Percentiles rank a stretch among this genome's conserved stretches.
phyloP scores from a whole-genome alignment of 2,329 filamentous ascomycete species.

The Fusarium sororula region DNA sequence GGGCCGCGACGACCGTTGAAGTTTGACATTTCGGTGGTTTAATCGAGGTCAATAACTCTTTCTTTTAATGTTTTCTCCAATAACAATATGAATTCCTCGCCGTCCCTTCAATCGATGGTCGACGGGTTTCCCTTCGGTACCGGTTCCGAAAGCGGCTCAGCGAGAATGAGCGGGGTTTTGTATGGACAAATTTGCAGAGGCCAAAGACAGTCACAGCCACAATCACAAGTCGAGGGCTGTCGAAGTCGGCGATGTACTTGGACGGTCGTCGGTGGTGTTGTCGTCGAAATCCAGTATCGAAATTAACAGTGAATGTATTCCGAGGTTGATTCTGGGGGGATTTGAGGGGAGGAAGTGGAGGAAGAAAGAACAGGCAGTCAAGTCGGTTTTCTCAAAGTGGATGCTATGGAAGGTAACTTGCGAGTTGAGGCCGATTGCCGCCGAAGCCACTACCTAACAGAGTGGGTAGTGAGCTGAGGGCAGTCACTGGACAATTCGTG shows the following conservation, averaged over 20 bases:
- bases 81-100: constrained; percentile 11
- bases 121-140: constrained; percentile 1
- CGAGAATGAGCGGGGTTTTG: constrained; percentile 39
- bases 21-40: constrained; percentile 66
- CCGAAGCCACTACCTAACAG: constrained; percentile 36
- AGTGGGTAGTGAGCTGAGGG: constrained; percentile 35
- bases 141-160: constrained; percentile 24
- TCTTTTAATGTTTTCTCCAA: neutral
- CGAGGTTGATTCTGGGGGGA: constrained; percentile 27
- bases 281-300: constrained; percentile 10
- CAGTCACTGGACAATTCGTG: constrained; percentile 20
- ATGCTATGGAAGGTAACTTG: constrained; percentile 21
- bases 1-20: constrained; percentile 81
- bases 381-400: constrained; percentile 41
- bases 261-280: constrained; percentile 8
- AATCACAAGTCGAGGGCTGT: constrained; percentile 2
- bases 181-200: constrained; percentile 35
- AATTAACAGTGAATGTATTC: constrained; percentile 8
- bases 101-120: constrained; percentile 4
- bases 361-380: constrained; percentile 35
- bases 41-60: neutral
- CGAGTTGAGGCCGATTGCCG: constrained; percentile 40
- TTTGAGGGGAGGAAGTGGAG: constrained; percentile 38
- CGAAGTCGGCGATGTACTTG: neutral
- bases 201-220: constrained; percentile 1